These are phyloP conservation scores for Copromyces sp. DNA, from an alignment of 495 filamentous ascomycete genomes.

Conservation along the genomic window DNA sequence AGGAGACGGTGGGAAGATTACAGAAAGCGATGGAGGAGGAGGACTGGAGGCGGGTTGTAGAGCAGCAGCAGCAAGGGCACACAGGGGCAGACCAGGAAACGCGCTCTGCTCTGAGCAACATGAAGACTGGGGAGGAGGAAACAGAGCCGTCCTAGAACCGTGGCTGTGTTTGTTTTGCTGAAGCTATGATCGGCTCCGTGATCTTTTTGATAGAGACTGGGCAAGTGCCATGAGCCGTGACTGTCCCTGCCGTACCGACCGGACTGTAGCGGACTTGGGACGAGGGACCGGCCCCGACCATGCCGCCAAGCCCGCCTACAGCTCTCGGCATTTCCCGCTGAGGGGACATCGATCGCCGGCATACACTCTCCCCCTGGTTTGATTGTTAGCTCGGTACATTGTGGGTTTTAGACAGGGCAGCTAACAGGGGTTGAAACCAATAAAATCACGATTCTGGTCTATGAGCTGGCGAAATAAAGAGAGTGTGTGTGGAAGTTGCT, in stretches of 20 bases:
- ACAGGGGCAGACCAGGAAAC: no score
- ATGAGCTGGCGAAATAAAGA: no score
- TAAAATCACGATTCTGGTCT: no score
- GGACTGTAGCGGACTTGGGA: neutral
- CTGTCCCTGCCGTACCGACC: neutral
- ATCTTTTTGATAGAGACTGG: neutral
- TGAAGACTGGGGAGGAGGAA: no score
- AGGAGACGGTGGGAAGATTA: neutral
- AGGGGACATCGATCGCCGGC: neutral
- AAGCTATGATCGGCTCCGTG: neutral
- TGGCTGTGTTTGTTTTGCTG: neutral
- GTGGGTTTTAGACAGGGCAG: no score
- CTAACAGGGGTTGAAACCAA: no score
- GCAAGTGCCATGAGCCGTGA: neutral
- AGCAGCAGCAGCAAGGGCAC: neutral
- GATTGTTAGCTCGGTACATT: no score
- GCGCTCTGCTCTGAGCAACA: no score
- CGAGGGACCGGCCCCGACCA: neutral
- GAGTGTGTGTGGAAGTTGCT: no score
- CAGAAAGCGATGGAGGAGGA: neutral
- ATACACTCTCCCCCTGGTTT: no score
- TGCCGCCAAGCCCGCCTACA: neutral
- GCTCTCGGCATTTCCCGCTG: neutral
- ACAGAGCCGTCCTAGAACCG: no score
- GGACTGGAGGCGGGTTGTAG: neutral